phyloP scores from a whole-genome alignment of 2,329 filamentous ascomycete genomes.

The Arthrobotrys conoides region DNA sequence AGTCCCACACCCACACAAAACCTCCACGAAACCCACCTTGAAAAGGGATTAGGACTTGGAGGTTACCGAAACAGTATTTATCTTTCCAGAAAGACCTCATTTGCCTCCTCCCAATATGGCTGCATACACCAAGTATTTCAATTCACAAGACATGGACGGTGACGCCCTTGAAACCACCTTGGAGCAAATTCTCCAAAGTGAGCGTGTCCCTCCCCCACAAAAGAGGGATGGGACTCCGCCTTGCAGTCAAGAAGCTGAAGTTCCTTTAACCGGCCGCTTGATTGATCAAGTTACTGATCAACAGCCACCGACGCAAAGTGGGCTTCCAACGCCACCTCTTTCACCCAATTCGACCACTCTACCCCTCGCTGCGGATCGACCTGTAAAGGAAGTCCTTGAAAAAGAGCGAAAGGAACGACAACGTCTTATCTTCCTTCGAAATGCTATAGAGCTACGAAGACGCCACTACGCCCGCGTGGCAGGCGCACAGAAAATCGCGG shows the following conservation, averaged over 20 bases:
- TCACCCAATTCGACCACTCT: background rate
- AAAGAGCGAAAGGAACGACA: constrained; percentile 11
- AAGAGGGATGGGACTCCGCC: background rate
- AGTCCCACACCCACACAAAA: constrained; percentile 1
- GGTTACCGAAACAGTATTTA: no score
- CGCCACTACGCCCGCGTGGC: constrained; percentile 27
- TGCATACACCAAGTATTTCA: background rate
- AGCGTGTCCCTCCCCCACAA: background rate
- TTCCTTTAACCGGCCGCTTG: no score
- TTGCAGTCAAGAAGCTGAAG: no score
- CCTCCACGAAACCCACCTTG: constrained; percentile 31
- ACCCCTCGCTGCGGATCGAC: background rate
- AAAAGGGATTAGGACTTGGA: background rate
- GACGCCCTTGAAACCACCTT: background rate
- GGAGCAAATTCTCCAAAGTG: background rate
- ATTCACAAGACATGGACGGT: background rate
- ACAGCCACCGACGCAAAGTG: background rate
- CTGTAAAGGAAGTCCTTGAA: background rate
- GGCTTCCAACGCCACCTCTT: no score
- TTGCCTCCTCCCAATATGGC: background rate
- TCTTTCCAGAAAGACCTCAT: no score
- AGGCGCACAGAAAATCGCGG: background rate
- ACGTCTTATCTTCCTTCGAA: constrained; percentile 17
- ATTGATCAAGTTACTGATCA: background rate
- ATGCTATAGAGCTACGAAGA: constrained; percentile 29